Percentiles rank a stretch among this genome's conserved stretches.
Conservation (phyloP, 1,284 basidiomycete species). For the Tilletia walkeri region DNA sequence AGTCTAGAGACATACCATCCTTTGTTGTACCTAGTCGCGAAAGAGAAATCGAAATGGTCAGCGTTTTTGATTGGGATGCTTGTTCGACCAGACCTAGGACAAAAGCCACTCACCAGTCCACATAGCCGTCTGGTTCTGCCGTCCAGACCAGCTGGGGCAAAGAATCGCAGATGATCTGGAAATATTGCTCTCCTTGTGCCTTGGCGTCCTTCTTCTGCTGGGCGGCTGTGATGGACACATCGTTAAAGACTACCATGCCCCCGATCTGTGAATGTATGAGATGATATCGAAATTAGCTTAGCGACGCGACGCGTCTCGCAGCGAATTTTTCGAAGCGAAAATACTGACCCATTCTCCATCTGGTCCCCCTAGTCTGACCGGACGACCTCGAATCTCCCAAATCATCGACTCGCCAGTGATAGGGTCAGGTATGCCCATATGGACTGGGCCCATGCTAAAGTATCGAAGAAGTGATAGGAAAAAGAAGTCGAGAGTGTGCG, state of each 20-base stretch:
- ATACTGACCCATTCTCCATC: slow-evolving; percentile 11
- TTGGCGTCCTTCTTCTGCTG: not conserved
- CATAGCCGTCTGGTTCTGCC: slow-evolving; percentile 49
- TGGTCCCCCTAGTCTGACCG: not conserved
- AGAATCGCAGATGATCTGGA: slow-evolving; percentile 43
- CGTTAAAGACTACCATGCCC: slow-evolving; percentile 37
- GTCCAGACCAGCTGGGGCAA: slow-evolving; percentile 56
- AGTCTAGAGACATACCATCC: not conserved
- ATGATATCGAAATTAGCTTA: not conserved
- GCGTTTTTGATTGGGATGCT: not conserved
- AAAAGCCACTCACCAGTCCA: slow-evolving; percentile 31
- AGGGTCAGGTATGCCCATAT: not conserved
- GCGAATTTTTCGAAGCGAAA: no score
- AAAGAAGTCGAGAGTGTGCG: not conserved
- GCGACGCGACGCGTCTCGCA: not conserved
- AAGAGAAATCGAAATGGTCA: not conserved
- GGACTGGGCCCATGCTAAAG: not conserved
- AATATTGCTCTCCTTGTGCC: slow-evolving; percentile 34
- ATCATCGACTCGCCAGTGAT: not conserved
- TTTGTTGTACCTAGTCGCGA: slow-evolving; percentile 5
- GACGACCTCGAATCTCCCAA: not conserved
- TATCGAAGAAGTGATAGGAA: not conserved
- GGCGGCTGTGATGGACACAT: slow-evolving; percentile 40
- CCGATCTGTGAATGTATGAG: slow-evolving; percentile 34
- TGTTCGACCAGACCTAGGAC: not conserved